Percentiles rank a stretch among this genome's conserved stretches.
Evolutionary conservation across 768 basidiomycete genomes (phyloP).

Genomic region (Lactarius vividus): DNA sequence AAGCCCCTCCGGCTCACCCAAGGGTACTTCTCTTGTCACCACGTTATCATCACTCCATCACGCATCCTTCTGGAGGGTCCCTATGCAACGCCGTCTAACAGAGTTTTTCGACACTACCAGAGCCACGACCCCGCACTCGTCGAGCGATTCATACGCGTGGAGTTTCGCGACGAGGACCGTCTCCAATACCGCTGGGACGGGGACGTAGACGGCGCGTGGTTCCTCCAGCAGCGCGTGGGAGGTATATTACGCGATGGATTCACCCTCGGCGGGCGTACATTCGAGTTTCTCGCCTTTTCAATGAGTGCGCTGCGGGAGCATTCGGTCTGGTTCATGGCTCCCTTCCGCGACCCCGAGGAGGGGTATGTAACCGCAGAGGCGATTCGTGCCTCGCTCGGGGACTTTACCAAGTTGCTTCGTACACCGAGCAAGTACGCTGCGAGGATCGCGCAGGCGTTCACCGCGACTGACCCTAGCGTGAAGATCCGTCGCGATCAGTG

Average conservation of each 20-base stretch:
- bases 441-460: conserved; percentile 79
- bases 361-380: conserved; percentile 50
- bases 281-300: conserved; percentile 83
- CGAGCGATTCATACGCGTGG: conserved; percentile 75
- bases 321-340: conserved; percentile 76
- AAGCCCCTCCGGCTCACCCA: conserved; percentile 31
- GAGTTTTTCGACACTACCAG: conserved; percentile 66
- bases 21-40: conserved; percentile 62
- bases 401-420: conserved; percentile 50
- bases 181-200: conserved; percentile 71
- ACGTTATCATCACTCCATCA: conserved; percentile 75
- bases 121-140: conserved; percentile 41
- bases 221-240: conserved; percentile 41
- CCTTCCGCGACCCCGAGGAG: conserved; percentile 49
- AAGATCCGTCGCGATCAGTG: conserved; percentile 55
- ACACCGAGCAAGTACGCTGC: conserved; percentile 80
- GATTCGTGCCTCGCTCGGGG: conserved; percentile 64
- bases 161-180: conserved; percentile 81
- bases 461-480: conserved; percentile 75
- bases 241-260: conserved; percentile 59
- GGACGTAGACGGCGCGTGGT: conserved; percentile 55
- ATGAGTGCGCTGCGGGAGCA: conserved; percentile 74
- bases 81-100: conserved; percentile 71
- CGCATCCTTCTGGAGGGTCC: conserved; percentile 75
- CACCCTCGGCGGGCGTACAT: conserved; percentile 62